Conservation (phyloP, 2,329 filamentous ascomycete genomes). For the Fusarium incarnatum region DNA sequence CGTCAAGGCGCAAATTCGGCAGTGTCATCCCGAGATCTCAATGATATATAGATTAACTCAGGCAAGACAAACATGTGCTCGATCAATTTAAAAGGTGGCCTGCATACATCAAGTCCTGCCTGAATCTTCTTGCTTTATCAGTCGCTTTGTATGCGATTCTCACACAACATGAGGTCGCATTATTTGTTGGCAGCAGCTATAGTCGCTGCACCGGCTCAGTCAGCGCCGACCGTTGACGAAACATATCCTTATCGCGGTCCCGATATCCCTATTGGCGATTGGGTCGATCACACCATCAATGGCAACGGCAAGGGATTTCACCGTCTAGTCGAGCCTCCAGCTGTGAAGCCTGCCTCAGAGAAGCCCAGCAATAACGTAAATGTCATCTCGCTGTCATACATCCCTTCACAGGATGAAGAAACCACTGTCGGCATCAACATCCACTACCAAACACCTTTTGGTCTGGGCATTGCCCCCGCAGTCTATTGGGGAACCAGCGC, state of each 20-base stretch:
- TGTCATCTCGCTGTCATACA: constrained; percentile 3
- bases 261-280: neutral
- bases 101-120: no score
- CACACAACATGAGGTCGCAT: accelerated
- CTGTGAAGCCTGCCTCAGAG: neutral
- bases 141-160: accelerated
- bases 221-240: neutral
- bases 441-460: neutral
- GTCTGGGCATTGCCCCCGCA: accelerated
- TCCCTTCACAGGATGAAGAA: accelerated
- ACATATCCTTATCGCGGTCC: neutral
- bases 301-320: neutral
- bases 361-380: neutral
- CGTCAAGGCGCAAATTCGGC: no score
- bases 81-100: no score
- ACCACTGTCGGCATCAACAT: neutral
- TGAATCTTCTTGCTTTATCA: accelerated
- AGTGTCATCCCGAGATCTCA: neutral
- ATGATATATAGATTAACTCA: no score
- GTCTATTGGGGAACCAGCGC: accelerated
- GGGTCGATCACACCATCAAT: neutral
- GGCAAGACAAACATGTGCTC: no score
- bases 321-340: neutral
- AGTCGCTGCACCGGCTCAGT: neutral
- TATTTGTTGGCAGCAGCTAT: accelerated